Evolutionary conservation across 345 rosid species (phyloP), one percentile per base, ranked within the genome.

Genomic region (Murraya koenigii): DNA sequence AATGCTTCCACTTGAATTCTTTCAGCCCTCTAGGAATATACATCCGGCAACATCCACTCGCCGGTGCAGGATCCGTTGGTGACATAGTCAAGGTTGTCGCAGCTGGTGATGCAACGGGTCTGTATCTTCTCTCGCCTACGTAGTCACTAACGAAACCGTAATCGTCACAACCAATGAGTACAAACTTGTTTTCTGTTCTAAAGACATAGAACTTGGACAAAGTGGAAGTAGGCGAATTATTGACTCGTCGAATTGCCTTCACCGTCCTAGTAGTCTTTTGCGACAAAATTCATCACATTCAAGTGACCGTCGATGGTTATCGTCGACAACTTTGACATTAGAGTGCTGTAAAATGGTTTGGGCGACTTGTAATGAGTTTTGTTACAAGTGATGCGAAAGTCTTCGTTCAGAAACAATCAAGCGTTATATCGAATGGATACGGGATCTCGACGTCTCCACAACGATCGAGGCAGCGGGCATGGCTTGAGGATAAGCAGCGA

Each of bases 361-460:
- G 32, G 32, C 2, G 1, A 2, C 1, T 30, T 30, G 32, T 1
- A 30, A 30, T 1, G 2, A 77, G 13, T 66, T 76, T 36, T n/a
- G 47, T 56, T 30, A 36, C 89, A 87, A 0, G 64, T 77, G 56
- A 85, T 35, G 2, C 28, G 8, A 80, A 87, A 87, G 33, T 8
- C 32, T 20, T 6, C 64, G 15, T 79, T 49, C 7, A 83, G 77
- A 60, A 82, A 60, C 90, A 85, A 9, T 49, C 81, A 5, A 39
- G n/a, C n/a, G n/a, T n/a, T n/a, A n/a, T 82, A 26, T 87, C 88
- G 38, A 85, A 87, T 55, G 87, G 90, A 72, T 74, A 87, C 4
- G 84, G 82, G 17, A 85, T n/a, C n/a, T 69, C 30, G 44, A 82
- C 13, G 44, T 80, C 49, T 0, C 88, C 90, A 28, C 88, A 87